phyloP scores from a whole-genome alignment of 495 filamentous ascomycete species.

The Aspergillus funiculosus region DNA sequence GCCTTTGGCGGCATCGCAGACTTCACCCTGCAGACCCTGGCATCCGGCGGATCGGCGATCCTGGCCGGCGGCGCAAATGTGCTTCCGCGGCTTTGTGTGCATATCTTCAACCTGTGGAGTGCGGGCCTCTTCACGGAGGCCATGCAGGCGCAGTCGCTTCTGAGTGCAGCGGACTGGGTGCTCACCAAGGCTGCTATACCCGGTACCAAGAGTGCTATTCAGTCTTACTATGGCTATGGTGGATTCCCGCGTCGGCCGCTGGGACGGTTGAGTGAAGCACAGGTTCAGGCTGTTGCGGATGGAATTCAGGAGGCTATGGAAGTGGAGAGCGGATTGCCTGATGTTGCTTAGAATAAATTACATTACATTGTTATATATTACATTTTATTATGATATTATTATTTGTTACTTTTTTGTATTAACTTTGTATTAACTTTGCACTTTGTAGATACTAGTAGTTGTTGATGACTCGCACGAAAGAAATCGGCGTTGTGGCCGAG shows the following conservation, averaged over 20 bases:
- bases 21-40: constrained; percentile 76
- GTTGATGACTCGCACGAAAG: no score
- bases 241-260: constrained; percentile 71
- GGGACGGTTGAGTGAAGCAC: constrained; percentile 51
- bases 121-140: constrained; percentile 70
- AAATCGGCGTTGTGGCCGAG: constrained; percentile 9
- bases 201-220: constrained; percentile 79
- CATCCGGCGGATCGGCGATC: constrained; percentile 74
- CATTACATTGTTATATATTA: neutral
- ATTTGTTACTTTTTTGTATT: neutral
- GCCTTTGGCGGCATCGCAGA: constrained; percentile 86
- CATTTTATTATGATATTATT: neutral
- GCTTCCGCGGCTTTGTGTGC: constrained; percentile 72
- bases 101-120: constrained; percentile 73
- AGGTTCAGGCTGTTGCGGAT: constrained; percentile 51
- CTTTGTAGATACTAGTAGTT: neutral
- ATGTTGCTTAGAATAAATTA: constrained; percentile 27
- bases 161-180: constrained; percentile 78
- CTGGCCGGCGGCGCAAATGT: constrained; percentile 87
- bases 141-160: constrained; percentile 61
- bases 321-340: constrained; percentile 51
- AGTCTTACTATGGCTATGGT: constrained; percentile 79
- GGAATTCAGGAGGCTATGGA: constrained; percentile 65
- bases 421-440: no score
- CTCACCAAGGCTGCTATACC: constrained; percentile 81